Evolutionary conservation across 352 stramenopile genomes (phyloP), one percentile per base, ranked within the genome.

Genomic region (Globisporangium spiculum): DNA sequence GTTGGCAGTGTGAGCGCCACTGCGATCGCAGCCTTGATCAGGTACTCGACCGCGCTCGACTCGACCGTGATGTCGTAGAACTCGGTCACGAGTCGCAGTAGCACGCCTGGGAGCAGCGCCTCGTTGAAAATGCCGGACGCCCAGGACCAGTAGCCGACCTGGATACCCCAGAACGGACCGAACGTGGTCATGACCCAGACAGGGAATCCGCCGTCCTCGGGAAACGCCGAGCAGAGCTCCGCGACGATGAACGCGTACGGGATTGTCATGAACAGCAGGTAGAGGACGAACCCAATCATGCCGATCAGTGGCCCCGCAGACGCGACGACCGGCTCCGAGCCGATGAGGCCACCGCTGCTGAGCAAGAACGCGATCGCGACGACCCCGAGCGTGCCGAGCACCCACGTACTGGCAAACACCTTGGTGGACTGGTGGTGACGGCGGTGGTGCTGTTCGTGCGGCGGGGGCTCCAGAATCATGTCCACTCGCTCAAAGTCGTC

Each of bases 141-240:
- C 78, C 87, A 96, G 18, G 83, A 90, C 85, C 86, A 96, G 73
- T 91, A 96, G 65, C 81, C 85, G 38, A 92, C 75, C 41, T 92
- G 86, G 44, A 93, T 85, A 8, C 75, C 86, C 88, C 86, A 94
- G 58, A 92, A 94, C n/a, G 80, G 71, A 1, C 86, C 86, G n/a
- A 89, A 91, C 4, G 81, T 78, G 34, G 89, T 88, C 14, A 79
- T 57, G 4, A 91, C 79, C 84, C 84, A 92, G 52, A 91, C 75
- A 16, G 78, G 79, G 46, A 92, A 94, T n/a, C 84, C 82, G 7
- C 83, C 84, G 66, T 92, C 86, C 61, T 92, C 84, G 30, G 86
- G 82, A 69, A 88, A 93, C 6, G 80, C 82, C 4, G 73, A 88
- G 69, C 86, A 92, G 41, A 92, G 75, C 75, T 94, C 86, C 1